Conservation (phyloP, 768 basidiomycete genomes). For the Mycena pura region DNA sequence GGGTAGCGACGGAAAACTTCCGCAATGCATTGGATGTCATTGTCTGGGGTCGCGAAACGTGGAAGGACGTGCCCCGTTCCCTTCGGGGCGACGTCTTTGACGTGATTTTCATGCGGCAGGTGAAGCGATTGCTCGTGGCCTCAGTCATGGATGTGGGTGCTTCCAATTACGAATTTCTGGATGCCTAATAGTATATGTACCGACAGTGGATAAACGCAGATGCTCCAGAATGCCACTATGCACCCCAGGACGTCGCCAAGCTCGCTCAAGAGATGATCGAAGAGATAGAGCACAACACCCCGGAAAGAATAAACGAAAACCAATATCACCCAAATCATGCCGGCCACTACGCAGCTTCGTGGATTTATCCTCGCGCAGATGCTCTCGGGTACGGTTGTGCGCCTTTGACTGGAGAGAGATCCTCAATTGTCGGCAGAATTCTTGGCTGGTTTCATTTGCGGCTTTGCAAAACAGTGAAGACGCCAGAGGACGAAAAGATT, state of each 20-base stretch:
- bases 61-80: constrained; percentile 12
- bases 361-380: constrained; percentile 17
- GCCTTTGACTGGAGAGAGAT: neutral
- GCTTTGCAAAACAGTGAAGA: neutral
- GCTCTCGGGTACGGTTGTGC: constrained; percentile 8
- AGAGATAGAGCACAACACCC: constrained; percentile 3
- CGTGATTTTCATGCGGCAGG: constrained; percentile 1
- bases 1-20: constrained; percentile 1
- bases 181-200: neutral
- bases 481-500: constrained; percentile 6
- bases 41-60: constrained; percentile 14
- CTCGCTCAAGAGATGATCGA: constrained; percentile 12
- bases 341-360: constrained; percentile 2
- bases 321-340: constrained; percentile 17
- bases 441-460: constrained; percentile 19
- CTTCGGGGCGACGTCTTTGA: constrained; percentile 12
- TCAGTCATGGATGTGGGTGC: constrained; percentile 15
- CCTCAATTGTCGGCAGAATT: neutral
- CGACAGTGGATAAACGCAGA: constrained; percentile 8
- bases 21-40: constrained; percentile 9
- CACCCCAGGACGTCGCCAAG: constrained; percentile 15
- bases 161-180: neutral
- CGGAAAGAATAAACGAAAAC: constrained; percentile 7
- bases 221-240: constrained; percentile 13
- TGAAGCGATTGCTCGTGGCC: constrained; percentile 5